Conservation (phyloP, 1,139 yeast genomes). For the Schizosaccharomyces versatilis region DNA sequence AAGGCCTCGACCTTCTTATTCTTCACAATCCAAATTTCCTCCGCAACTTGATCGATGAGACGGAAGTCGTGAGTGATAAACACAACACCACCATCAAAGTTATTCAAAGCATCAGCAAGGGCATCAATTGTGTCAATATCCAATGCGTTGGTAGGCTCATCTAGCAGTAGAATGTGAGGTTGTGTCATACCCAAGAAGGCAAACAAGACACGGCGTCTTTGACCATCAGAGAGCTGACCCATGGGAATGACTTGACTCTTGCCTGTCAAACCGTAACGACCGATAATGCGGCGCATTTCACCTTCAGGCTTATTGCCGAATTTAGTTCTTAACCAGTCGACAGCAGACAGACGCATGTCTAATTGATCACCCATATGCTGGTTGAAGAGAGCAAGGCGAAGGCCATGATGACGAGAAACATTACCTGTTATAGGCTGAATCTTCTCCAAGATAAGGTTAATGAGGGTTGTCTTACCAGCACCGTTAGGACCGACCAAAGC, state of each 20-base stretch:
- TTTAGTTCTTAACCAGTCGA: slow-evolving; percentile 90
- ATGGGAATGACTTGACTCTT: slow-evolving; percentile 96
- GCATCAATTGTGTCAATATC: slow-evolving; percentile 97
- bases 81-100: slow-evolving; percentile 92
- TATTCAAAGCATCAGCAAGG: slow-evolving; percentile 83
- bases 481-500: slow-evolving; percentile 98
- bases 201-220: slow-evolving; percentile 94
- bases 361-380: slow-evolving; percentile 98
- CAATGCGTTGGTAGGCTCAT: slow-evolving; percentile 99
- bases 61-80: slow-evolving; percentile 99
- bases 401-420: slow-evolving; percentile 90
- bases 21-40: slow-evolving; percentile 27
- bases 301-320: slow-evolving; percentile 75
- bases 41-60: slow-evolving; percentile 87
- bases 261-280: slow-evolving; percentile 95
- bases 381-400: slow-evolving; percentile 93
- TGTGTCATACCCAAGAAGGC: slow-evolving; percentile 85
- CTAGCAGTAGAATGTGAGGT: slow-evolving; percentile 84
- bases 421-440: slow-evolving; percentile 78
- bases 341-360: slow-evolving; percentile 80
- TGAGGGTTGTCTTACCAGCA: slow-evolving; percentile 91
- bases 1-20: slow-evolving; percentile 8
- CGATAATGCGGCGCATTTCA: slow-evolving; percentile 25
- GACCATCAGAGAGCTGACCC: slow-evolving; percentile 98
- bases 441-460: slow-evolving; percentile 90